Conservation (phyloP, 106 monocot species). For the Dendrobium nobile region DNA sequence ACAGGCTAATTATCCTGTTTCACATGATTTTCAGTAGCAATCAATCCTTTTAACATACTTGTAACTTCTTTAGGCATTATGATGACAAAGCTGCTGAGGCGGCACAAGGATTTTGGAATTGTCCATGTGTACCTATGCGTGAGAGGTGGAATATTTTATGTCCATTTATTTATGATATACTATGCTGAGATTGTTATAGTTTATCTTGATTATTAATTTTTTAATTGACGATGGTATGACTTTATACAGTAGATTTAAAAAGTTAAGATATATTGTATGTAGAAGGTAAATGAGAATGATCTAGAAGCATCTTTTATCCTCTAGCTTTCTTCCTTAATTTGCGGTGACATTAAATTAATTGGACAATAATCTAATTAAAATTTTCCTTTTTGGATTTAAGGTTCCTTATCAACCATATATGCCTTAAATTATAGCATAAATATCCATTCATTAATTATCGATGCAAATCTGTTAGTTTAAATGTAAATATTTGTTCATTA, state of each 20-base stretch:
- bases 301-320: background rate
- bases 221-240: background rate
- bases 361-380: background rate
- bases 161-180: background rate
- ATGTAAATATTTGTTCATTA: too few species aligned
- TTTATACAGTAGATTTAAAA: background rate
- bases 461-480: too few species aligned
- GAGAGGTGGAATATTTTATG: constrained; percentile 56
- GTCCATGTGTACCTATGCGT: constrained; percentile 98
- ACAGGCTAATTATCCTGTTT: background rate
- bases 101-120: constrained; percentile 98
- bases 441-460: too few species aligned
- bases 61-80: constrained; percentile 70
- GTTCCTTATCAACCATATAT: background rate
- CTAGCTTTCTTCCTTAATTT: background rate
- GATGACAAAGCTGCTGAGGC: constrained; percentile 97
- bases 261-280: background rate
- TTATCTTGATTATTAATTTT: background rate
- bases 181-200: background rate
- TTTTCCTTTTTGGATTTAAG: background rate
- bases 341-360: background rate
- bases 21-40: background rate
- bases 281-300: constrained; percentile 3
- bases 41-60: background rate
- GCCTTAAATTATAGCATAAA: too few species aligned